phyloP scores from a whole-genome alignment of 495 filamentous ascomycete genomes.

The Xylaria flabelliformis region DNA sequence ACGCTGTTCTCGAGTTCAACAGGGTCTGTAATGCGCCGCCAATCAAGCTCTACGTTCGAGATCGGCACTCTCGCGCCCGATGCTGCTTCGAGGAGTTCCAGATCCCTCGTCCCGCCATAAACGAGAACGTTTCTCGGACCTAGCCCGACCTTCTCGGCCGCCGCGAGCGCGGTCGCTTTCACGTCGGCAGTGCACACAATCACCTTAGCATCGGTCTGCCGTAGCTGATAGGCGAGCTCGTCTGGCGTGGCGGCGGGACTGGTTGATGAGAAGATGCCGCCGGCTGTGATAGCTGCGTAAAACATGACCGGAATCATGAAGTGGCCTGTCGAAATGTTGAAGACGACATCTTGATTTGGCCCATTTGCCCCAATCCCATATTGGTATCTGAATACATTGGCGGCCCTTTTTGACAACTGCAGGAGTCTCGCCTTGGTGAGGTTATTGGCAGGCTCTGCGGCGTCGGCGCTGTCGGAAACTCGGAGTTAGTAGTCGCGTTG shows the following conservation, averaged over 20 bases:
- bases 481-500: conserved; percentile 44
- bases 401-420: conserved; percentile 49
- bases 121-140: conserved; percentile 45
- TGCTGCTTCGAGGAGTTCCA: conserved; percentile 25
- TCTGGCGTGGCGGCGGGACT: conserved; percentile 48
- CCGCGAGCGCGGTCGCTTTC: conserved; percentile 62
- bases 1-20: conserved; percentile 41
- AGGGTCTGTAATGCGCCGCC: conserved; percentile 53
- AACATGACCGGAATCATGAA: conserved; percentile 54
- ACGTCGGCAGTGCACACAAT: conserved; percentile 58
- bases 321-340: conserved; percentile 58
- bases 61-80: conserved; percentile 29
- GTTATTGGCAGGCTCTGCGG: conserved; percentile 52
- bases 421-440: conserved; percentile 58
- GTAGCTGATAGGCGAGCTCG: conserved; percentile 53
- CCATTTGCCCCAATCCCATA: conserved; percentile 57
- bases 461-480: conserved; percentile 47
- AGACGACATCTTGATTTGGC: conserved; percentile 57
- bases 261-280: conserved; percentile 57
- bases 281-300: conserved; percentile 57
- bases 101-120: conserved; percentile 33
- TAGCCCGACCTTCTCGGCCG: conserved; percentile 65
- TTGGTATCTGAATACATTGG: conserved; percentile 53
- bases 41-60: conserved; percentile 43
- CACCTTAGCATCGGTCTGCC: conserved; percentile 55